phyloP scores from a whole-genome alignment of 164 flowering plant genomes.

The Cinnamomum micranthum region DNA sequence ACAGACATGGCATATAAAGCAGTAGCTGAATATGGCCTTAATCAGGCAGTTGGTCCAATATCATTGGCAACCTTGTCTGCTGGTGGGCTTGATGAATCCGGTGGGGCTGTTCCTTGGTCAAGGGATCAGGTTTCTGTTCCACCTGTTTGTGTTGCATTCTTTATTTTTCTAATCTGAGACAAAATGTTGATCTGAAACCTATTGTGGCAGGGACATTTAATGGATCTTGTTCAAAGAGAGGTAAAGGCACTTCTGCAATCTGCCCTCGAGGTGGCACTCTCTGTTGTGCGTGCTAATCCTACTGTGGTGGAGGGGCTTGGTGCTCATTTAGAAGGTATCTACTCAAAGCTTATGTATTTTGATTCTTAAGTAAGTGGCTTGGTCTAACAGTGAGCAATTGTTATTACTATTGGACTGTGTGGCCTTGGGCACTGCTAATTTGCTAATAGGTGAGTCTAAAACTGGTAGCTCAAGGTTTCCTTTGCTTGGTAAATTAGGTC shows the following conservation, averaged over 20 bases:
- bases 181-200: constrained; percentile 12
- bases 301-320: constrained; percentile 93
- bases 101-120: constrained; percentile 75
- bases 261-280: constrained; percentile 80
- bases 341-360: neutral
- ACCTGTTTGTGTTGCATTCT: neutral
- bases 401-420: neutral
- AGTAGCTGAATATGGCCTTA: constrained; percentile 97
- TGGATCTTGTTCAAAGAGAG: constrained; percentile 94
- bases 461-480: too few species aligned
- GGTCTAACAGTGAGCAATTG: neutral
- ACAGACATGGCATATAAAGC: constrained; percentile 99
- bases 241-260: constrained; percentile 81
- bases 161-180: neutral
- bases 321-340: constrained; percentile 85
- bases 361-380: neutral
- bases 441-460: too few species aligned
- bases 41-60: constrained; percentile 76
- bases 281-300: constrained; percentile 89
- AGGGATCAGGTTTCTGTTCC: constrained; percentile 67
- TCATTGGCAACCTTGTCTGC: constrained; percentile 79
- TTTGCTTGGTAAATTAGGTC: too few species aligned
- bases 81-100: constrained; percentile 90
- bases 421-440: neutral
- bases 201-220: constrained; percentile 76